phyloP scores from a whole-genome alignment of 177 flowering plant species.

The Vitis hybrid region DNA sequence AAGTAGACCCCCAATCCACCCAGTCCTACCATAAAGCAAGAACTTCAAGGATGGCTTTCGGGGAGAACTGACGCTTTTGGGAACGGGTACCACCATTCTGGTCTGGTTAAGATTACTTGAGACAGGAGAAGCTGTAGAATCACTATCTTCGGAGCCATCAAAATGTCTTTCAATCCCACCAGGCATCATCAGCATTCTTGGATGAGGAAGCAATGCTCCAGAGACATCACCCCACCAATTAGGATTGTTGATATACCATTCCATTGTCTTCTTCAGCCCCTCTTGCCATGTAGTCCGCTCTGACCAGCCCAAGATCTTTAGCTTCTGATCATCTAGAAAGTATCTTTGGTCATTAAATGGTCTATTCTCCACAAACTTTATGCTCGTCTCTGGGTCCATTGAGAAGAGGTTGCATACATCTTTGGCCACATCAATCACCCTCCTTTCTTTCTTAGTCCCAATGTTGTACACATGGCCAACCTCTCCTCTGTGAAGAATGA shows the following conservation, averaged over 20 bases:
- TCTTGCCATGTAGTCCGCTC: constrained; percentile 67
- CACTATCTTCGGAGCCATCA: constrained; percentile 32
- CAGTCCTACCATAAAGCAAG: constrained; percentile 63
- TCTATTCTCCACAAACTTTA: constrained; percentile 65
- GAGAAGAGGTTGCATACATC: constrained; percentile 61
- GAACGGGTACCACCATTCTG: constrained; percentile 37
- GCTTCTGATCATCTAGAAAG: constrained; percentile 67
- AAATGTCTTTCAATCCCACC: constrained; percentile 50
- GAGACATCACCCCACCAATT: constrained; percentile 80
- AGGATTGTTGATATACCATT: constrained; percentile 63
- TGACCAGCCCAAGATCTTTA: constrained; percentile 58
- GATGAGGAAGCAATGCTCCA: constrained; percentile 69
- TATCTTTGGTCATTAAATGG: constrained; percentile 73
- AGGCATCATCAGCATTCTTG: constrained; percentile 73
- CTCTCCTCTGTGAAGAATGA: constrained; percentile 68
- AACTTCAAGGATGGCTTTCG: constrained; percentile 45
- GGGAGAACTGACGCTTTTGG: constrained; percentile 32
- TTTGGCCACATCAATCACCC: constrained; percentile 70
- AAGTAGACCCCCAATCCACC: constrained; percentile 72
- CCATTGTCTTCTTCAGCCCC: constrained; percentile 61
- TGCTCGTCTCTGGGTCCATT: constrained; percentile 53
- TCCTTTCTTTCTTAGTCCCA: constrained; percentile 69
- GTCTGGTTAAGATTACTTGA: constrained; percentile 24
- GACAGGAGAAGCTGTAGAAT: constrained; percentile 16
- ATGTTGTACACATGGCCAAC: constrained; percentile 75